Evolutionary conservation across 768 basidiomycete genomes (phyloP), one percentile per base, ranked within the genome.

Genomic region (Clitopilus hobsonii): DNA sequence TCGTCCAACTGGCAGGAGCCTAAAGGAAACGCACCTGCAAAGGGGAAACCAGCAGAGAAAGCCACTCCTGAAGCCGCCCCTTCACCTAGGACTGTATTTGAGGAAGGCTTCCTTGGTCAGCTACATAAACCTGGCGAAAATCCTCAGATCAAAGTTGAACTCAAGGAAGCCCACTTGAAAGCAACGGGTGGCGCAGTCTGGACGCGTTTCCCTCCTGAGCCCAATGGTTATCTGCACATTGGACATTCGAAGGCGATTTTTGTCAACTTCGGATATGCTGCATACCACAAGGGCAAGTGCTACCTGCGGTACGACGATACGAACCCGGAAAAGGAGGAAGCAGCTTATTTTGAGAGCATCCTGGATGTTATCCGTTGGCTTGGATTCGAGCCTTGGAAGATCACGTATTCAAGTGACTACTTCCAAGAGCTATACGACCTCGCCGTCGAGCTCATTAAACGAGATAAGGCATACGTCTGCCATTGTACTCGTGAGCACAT

Each of bases 181-280:
- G 78, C 77, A 5, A 98, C 97, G 0, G 82, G 80, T 13, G 91
- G 94, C 6, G 75, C 82, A 50, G 95, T 98, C 3, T 88, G 87
- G 74, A 99, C 97, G 10, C 91, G 97, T 32, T 99, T 99, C 73
- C 97, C 97, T 23, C 97, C 97, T 1, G 97, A 99, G 72, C 97
- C 97, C 3, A 99, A 99, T 66, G 97, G 97, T 11, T 98, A 82
- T 72, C 79, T 98, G 36, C 97, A 94, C 63, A 88, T 93, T 60
- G 96, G 96, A 2, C 97, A 99, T 66, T 98, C 95, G 50, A 99
- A 99, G 67, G 96, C 97, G 2, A 98, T 99, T 64, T 96, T 97
- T 63, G 86, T 98, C 58, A 91, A 95, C 70, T 99, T 98, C 68
- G 97, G 97, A n/a, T 99, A 93, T 67, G 97, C 97, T 28, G 93